Evolutionary conservation across 306 rosid species (phyloP).

Genomic region (Cicer chorassanicum): DNA sequence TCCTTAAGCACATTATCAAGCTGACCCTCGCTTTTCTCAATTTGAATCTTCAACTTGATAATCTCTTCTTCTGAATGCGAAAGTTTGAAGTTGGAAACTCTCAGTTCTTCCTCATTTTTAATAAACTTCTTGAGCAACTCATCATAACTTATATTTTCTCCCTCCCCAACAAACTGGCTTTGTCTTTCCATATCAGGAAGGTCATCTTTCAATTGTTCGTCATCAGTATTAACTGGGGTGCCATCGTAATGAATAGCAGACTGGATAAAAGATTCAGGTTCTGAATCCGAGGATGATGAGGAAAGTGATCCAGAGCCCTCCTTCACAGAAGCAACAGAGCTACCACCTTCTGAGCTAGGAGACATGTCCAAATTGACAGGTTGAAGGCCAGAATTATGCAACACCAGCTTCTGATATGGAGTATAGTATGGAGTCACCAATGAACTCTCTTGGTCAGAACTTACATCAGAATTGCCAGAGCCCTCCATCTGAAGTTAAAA

Average conservation of each 20-base stretch:
- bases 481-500: slow-evolving; percentile 56
- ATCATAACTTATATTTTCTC: slow-evolving; percentile 44
- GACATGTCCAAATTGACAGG: slow-evolving; percentile 56
- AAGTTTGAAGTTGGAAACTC: slow-evolving; percentile 16
- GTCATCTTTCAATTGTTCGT: slow-evolving; percentile 51
- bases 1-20: background rate
- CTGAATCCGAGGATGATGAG: slow-evolving; percentile 65
- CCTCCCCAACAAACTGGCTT: slow-evolving; percentile 29
- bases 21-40: background rate
- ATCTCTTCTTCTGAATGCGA: slow-evolving; percentile 4
- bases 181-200: slow-evolving; percentile 48
- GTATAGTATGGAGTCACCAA: slow-evolving; percentile 62
- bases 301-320: slow-evolving; percentile 57
- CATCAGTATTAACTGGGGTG: slow-evolving; percentile 12
- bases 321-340: slow-evolving; percentile 58
- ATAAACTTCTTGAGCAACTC: slow-evolving; percentile 49
- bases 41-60: slow-evolving; percentile 13
- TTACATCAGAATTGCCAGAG: slow-evolving; percentile 49
- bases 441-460: slow-evolving; percentile 46
- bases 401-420: slow-evolving; percentile 54
- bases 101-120: slow-evolving; percentile 52
- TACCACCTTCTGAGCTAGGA: slow-evolving; percentile 62
- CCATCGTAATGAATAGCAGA: background rate
- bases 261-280: slow-evolving; percentile 58
- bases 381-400: slow-evolving; percentile 49